Evolutionary conservation across 352 stramenopile species (phyloP), one percentile per base, ranked within the genome.

Genomic region (Phytophthora brassicae): DNA sequence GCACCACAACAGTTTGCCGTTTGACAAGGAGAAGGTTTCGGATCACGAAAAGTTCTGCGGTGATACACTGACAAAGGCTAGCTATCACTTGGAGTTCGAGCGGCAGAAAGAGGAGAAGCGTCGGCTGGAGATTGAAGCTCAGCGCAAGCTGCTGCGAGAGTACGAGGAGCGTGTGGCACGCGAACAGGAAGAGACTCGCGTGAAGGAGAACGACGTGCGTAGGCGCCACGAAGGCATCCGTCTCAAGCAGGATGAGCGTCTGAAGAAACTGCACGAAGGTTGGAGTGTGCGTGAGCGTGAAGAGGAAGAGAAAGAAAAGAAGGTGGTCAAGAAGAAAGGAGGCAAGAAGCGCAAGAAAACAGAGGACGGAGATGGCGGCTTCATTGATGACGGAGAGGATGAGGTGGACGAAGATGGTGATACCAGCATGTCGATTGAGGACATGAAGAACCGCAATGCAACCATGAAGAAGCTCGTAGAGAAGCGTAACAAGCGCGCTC

Each of bases 21-120:
- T 94, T 26, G 87, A 94, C 52, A 90, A 92, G 68, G 87, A 95
- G 50, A 95, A 95, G 61, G 77, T 92, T 6, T 82, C 76, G 12
- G 87, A 95, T 51, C 87, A 95, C 64, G 87, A 90, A 39, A 93
- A 92, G 58, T 95, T 94, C 58, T 94, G 85, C 57, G 77, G 77
- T 4, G 87, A 95, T 49, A 95, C 87, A 5, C 64, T 95, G 29
- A 92, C 81, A 3, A 95, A 95, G 59, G 87, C 87, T 0, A 93
- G 81, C 63, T 91, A 90, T 60, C 87, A 95, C 68, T 84, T 95
- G 74, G 87, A 95, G 69, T 95, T 94, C 42, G 87, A 95, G 56
- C 84, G 85, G 13, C 87, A 95, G 59, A 88, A 88, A 22, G 87
- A 95, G 33, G 87, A 94, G 17, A 94, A 92, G 61, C 79, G 86